phyloP scores from a whole-genome alignment of 352 stramenopile genomes.

The Pythium volutum region DNA sequence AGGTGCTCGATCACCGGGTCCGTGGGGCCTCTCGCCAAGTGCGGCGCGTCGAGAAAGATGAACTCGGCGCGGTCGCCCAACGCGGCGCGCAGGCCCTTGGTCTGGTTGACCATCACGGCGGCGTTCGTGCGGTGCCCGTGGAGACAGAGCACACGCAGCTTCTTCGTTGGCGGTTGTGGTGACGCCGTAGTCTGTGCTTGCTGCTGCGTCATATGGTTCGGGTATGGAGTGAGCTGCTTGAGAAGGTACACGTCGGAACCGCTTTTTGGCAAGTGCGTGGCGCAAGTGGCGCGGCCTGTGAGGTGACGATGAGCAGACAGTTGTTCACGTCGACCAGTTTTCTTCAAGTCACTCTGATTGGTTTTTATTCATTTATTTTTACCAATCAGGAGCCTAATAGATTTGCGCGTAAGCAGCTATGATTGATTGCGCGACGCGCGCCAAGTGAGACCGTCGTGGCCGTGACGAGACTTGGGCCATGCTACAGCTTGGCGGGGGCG shows the following conservation, averaged over 20 bases:
- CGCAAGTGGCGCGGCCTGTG: too few relatives aligned
- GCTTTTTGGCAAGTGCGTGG: background rate
- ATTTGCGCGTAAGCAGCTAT: background rate
- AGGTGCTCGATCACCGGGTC: slow-evolving; percentile 21
- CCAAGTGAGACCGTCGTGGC: background rate
- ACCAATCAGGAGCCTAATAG: background rate
- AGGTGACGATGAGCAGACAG: background rate
- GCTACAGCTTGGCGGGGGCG: slow-evolving; percentile 7
- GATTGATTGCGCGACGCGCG: background rate
- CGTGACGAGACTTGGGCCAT: background rate
- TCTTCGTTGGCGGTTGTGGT: background rate
- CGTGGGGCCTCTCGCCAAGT: slow-evolving; percentile 23
- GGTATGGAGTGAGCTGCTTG: background rate
- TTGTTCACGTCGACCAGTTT: slow-evolving; percentile 7
- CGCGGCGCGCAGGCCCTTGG: slow-evolving; percentile 24
- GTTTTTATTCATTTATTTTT: background rate
- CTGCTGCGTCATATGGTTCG: background rate
- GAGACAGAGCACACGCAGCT: slow-evolving; percentile 29
- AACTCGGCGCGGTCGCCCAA: slow-evolving; percentile 29
- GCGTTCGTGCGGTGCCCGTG: slow-evolving; percentile 33
- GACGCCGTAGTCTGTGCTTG: background rate
- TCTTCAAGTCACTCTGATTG: slow-evolving; percentile 11
- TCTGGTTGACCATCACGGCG: slow-evolving; percentile 29
- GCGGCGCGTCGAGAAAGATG: slow-evolving; percentile 27
- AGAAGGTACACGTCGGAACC: background rate